phyloP scores from a whole-genome alignment of 192 early-diverging fungal genomes.

The Cetraspora pellucida region DNA sequence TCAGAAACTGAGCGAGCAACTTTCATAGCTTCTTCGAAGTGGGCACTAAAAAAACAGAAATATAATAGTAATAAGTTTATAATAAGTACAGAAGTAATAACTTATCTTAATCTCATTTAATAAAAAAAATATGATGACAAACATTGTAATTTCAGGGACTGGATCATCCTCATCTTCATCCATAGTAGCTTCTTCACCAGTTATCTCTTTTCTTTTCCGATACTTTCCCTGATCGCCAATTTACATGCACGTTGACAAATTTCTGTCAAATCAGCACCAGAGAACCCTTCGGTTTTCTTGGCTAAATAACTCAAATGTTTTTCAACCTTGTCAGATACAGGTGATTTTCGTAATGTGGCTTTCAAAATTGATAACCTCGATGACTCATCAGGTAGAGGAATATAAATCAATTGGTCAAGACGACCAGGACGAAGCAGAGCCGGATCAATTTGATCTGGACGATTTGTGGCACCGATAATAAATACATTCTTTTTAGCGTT shows the following conservation, averaged over 20 bases:
- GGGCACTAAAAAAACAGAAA: slow-evolving; percentile 48
- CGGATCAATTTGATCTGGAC: slow-evolving; percentile 98
- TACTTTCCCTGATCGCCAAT: slow-evolving; percentile 95
- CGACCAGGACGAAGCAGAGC: slow-evolving; percentile 97
- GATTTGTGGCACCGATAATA: slow-evolving; percentile 98
- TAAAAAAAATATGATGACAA: neutral
- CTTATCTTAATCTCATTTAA: neutral
- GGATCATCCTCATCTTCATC: slow-evolving; percentile 77
- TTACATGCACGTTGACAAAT: slow-evolving; percentile 98
- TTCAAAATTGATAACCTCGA: slow-evolving; percentile 85
- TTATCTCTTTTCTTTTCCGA: slow-evolving; percentile 77
- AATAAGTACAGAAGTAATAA: neutral
- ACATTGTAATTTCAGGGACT: slow-evolving; percentile 86
- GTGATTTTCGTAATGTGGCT: slow-evolving; percentile 93
- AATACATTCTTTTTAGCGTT: slow-evolving; percentile 99
- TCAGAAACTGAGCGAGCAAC: slow-evolving; percentile 95
- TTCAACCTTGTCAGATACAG: slow-evolving; percentile 78
- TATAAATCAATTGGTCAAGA: slow-evolving; percentile 98
- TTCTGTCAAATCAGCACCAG: slow-evolving; percentile 96
- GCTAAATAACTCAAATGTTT: slow-evolving; percentile 71
- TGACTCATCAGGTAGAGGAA: slow-evolving; percentile 87
- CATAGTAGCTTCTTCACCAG: slow-evolving; percentile 77
- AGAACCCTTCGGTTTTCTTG: slow-evolving; percentile 91
- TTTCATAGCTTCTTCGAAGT: slow-evolving; percentile 99
- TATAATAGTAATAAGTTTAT: neutral